Evolutionary conservation across 202 grass and related monocot species (phyloP), one percentile per base, ranked within the genome.

Genomic region (Schoenoplectus triqueter): DNA sequence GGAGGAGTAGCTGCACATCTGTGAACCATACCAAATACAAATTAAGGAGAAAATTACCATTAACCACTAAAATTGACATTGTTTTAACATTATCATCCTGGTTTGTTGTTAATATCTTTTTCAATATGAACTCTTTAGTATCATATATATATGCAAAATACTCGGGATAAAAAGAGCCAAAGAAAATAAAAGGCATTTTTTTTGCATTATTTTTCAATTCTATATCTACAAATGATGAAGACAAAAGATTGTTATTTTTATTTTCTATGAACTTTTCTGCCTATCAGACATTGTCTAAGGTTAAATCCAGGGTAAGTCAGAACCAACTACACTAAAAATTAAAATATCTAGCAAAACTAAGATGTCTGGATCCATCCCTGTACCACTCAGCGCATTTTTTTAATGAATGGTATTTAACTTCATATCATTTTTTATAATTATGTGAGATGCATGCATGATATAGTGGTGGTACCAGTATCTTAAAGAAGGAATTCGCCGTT

Each of bases 1-100:
- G 84, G 95, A 97, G 50, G 92, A 97, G 49, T 97, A 97, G 82
- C 3, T 97, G 89, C 90, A 95, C 92, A 97, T 97, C 95, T 97
- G 56, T 52, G 62, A 68, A 61, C 31, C 31, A 31, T 31, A 31
- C 31, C 2, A 44, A 17, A 31, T 31, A 31, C 21, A 68, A 42
- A 42, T 69, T 10, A 13, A 69, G 44, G 39, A 42, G 66, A 10
- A 10, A 68, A 69, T 41, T 6, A 7, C 22, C 66, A 42, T 42
- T 44, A 15, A 69, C 6, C 66, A 44, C 10, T 49, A 50, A 72
- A 72, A 77, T 59, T 7, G 52, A 77, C 21, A 42, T 40, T 56
- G 11, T 55, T 31, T 39, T 56, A 55, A 57, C 31, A 1, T 15
- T 40, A 40, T 40, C 40, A 0, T 14, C 49, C 48, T 49, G 1